Evolutionary conservation across 768 basidiomycete species (phyloP), one percentile per base, ranked within the genome.

Genomic region (Agaricus subrufescens): DNA sequence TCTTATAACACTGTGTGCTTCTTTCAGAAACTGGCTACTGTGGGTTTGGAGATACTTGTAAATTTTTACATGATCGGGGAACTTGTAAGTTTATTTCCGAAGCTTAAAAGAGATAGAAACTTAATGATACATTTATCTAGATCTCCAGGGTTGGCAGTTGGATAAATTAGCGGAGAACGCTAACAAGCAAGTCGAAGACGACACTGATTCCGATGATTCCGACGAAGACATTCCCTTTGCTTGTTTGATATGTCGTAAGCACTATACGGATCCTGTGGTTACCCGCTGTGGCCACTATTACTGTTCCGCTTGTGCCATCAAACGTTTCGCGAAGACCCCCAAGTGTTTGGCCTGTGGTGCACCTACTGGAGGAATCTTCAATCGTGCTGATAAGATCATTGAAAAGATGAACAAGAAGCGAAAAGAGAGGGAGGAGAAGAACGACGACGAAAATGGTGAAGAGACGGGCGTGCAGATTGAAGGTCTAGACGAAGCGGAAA

Each of bases 1-100:
- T 46, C 7, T 54, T 27, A 53, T 48, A 46, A 50, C 46, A 9
- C 25, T 31, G 12, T 56, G 39, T 58, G 50, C 49, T 48, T 46
- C 43, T 51, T 59, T 64, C 65, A 96, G 96, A 98, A 75, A 99
- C 97, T 50, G 97, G 97, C 0, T 99, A 92, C 68, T 99, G 97
- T 71, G 97, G 97, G 23, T 99, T 96, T 69, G 97, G 97, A 30
- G 97, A 99, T 72, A 94, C 94, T 3, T 99, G 97, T 73, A 98
- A 98, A 79, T 98, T 98, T 77, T 79, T 98, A 68, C 97, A 98
- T 73, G 97, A 98, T 71, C 87, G 96, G 65, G 95, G 96, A 56
- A 94, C 91, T 37, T 94, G 91, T 91, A 65, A 68, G 89, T 84
- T 27, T 23, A 51, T 29, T 57, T 39, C 43, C 37, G 46, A 19